A percentile compares a stretch with the other conserved stretches of the same genome.
Evolutionary conservation across 805 yeast species (phyloP).

Genomic region (Saccharomyces cerevisiae): DNA sequence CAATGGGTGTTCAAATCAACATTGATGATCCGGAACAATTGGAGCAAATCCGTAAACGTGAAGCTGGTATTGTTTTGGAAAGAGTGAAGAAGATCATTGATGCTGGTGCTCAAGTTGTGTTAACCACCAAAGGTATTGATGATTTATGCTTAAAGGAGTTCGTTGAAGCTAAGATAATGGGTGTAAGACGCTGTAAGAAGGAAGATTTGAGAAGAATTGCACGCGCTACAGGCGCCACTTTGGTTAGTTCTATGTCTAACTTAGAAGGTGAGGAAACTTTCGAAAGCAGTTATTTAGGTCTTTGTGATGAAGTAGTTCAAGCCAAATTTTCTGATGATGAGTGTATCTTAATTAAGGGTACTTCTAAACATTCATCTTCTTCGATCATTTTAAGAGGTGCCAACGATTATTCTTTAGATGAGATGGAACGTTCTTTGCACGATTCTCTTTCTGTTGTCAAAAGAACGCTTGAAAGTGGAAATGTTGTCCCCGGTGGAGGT

Average conservation of each 20-base stretch:
- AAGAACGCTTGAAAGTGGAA: constrained; percentile 89
- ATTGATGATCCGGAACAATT: constrained; percentile 96
- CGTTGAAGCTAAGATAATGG: constrained; percentile 88
- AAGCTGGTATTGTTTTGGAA: constrained; percentile 76
- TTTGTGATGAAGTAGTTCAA: constrained; percentile 86
- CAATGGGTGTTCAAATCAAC: constrained; percentile 94
- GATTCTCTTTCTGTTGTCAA: constrained; percentile 92
- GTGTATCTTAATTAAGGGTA: constrained; percentile 85
- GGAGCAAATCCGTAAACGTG: constrained; percentile 85
- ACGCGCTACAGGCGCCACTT: constrained; percentile 93
- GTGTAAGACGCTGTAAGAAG: constrained; percentile 92
- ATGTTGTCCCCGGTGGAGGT: constrained; percentile 98
- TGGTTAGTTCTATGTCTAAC: constrained; percentile 79
- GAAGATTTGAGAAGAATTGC: constrained; percentile 96
- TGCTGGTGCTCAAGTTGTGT: constrained; percentile 87
- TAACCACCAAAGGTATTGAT: constrained; percentile 92
- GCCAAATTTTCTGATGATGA: constrained; percentile 92
- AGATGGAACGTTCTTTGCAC: constrained; percentile 95
- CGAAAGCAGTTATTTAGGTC: constrained; percentile 76
- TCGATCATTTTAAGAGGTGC: constrained; percentile 93
- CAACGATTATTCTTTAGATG: constrained; percentile 90
- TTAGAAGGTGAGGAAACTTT: constrained; percentile 93
- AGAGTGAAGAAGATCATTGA: constrained; percentile 70
- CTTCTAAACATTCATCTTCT: constrained; percentile 82
- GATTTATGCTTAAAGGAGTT: constrained; percentile 86